Evolutionary conservation across 257 asterid genomes (phyloP), one percentile per base, ranked within the genome.

Genomic region (Fraxinus pennsylvanica): DNA sequence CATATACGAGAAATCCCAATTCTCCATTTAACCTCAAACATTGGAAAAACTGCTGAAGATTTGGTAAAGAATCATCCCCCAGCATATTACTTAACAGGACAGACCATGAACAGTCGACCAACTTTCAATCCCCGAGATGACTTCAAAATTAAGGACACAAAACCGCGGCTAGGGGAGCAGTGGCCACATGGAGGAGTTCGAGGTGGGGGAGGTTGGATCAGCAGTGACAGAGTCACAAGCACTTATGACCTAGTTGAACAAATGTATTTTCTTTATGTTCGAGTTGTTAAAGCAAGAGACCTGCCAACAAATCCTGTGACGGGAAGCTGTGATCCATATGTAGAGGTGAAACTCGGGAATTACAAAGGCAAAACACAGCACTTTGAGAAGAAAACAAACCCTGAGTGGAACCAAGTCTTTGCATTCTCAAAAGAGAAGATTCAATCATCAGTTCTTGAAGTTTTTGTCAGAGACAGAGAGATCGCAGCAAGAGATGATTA

Each of bases 151-250:
- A 74, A 74, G 78, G 78, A 74, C 25, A 74, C 78, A 22, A 74
- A 74, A 36, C 72, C 78, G 1, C 78, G 36, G 30, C 78, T 74
- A 22, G 78, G 78, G 71, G 78, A 74, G 78, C 72, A 47, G 22
- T 74, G 78, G 78, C 78, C 78, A 33, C 78, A 74, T 15, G 71
- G 78, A 74, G 78, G 78, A 33, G 71, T 74, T 32, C 78, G 78
- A 0, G 78, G 72, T 57, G 72, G 78, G 29, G 78, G 78, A 74
- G 78, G 78, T 71, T 74, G 78, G 78, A 74, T 74, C 63, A 6
- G 78, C 54, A 36, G 71, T 33, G 78, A 74, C 3, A 59, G 78
- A 63, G 33, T 41, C n/a, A 21, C 78, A 19, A 74, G 78, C 52
- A 74, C 78, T 32, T 74, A 74, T 35, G 78, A 74, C 30, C 78